Evolutionary conservation across 1,139 yeast genomes (phyloP).

Genomic region (Sugiyamaella neomexicana): DNA sequence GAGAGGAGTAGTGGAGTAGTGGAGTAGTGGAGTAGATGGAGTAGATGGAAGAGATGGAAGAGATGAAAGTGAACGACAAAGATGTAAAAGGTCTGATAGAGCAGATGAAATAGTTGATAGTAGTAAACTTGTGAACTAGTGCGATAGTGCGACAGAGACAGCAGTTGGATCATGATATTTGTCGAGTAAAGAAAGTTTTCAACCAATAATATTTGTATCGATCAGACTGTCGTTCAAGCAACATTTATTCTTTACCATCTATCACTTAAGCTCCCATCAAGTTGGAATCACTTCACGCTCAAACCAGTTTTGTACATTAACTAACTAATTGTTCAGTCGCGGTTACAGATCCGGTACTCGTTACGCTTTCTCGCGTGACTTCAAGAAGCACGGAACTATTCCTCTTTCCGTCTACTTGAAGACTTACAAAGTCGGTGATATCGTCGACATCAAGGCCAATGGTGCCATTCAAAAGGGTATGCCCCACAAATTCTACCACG

Average conservation of each 20-base stretch:
- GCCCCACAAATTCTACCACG: constrained; percentile 99
- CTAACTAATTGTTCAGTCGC: constrained; percentile 55
- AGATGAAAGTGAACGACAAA: background rate
- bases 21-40: background rate
- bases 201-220: no score
- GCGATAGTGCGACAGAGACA: no score
- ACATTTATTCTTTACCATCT: no score
- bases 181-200: no score
- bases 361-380: constrained; percentile 99
- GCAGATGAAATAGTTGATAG: no score
- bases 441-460: constrained; percentile 98
- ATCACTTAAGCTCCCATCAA: no score
- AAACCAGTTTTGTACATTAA: background rate
- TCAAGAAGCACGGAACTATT: constrained; percentile 95
- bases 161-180: no score
- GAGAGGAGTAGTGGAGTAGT: background rate
- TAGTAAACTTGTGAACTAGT: no score
- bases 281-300: no score
- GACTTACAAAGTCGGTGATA: constrained; percentile 98
- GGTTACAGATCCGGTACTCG: constrained; percentile 99
- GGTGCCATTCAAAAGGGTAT: constrained; percentile 99
- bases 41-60: background rate
- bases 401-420: constrained; percentile 96
- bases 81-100: no score
- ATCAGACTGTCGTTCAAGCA: no score